Percentiles rank a stretch among this genome's conserved stretches.
Conservation (phyloP, 768 basidiomycete species). For the Trametes cubensis region DNA sequence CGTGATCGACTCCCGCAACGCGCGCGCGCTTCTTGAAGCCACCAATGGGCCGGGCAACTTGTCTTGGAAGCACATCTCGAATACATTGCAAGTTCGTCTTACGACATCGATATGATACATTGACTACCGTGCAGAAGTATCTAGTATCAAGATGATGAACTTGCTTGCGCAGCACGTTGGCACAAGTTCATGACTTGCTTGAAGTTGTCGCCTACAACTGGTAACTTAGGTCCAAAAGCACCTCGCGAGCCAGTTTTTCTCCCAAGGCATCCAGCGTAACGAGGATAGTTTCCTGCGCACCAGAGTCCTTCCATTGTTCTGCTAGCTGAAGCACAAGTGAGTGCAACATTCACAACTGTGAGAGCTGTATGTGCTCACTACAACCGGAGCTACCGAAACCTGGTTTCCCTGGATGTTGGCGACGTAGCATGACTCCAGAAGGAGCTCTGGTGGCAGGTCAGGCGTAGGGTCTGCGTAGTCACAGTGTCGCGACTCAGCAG, state of each 20-base stretch:
- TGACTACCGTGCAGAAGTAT: too few relatives aligned
- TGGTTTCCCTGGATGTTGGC: neutral
- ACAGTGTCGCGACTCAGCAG: neutral
- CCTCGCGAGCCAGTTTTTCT: conserved; percentile 27
- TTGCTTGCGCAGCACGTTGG: too few relatives aligned
- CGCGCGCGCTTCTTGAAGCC: too few relatives aligned
- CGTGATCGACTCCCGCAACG: too few relatives aligned
- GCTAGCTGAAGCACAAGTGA: neutral
- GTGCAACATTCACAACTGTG: conserved; percentile 9
- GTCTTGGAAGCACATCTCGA: too few relatives aligned
- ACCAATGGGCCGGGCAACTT: too few relatives aligned
- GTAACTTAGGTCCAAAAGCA: conserved; percentile 27
- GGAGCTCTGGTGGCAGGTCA: neutral
- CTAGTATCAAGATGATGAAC: too few relatives aligned
- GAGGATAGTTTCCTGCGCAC: conserved; percentile 20
- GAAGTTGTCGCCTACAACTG: conserved; percentile 10
- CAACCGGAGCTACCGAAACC: conserved; percentile 1
- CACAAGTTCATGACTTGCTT: too few relatives aligned
- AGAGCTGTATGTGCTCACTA: neutral
- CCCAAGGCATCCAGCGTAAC: conserved; percentile 30
- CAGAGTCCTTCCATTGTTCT: conserved; percentile 24
- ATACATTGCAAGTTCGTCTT: too few relatives aligned
- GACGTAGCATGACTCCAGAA: neutral
- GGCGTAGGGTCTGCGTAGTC: conserved; percentile 1
- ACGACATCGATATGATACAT: too few relatives aligned